These are phyloP conservation scores for Vitis hybrid DNA, from an alignment of 177 flowering plant genomes.

Conservation along the genomic window DNA sequence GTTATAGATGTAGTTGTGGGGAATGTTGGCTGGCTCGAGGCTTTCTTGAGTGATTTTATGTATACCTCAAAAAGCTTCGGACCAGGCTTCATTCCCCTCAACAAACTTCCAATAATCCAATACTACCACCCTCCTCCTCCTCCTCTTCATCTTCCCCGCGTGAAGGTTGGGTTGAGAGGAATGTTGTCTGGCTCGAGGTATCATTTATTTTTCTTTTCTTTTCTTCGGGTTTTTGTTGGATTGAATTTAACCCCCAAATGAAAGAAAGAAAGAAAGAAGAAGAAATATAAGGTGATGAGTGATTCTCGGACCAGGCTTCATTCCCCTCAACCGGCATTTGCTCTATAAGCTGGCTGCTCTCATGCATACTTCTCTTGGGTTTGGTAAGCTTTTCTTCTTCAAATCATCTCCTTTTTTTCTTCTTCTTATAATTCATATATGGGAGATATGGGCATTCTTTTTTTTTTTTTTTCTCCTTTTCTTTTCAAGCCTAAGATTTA, in stretches of 20 bases:
- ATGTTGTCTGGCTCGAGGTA: conserved; percentile 17
- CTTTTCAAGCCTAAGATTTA: too few relatives aligned
- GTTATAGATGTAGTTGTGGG: conserved; percentile 31
- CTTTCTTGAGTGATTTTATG: conserved; percentile 14
- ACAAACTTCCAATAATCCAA: background rate
- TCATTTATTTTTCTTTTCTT: too few relatives aligned
- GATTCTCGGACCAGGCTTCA: conserved; percentile 59
- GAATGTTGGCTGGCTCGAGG: conserved; percentile 86
- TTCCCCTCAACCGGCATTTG: conserved; percentile 30
- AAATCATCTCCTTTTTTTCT: background rate
- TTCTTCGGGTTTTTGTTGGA: background rate
- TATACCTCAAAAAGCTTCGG: conserved; percentile 30
- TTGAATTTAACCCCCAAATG: background rate
- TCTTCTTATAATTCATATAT: too few relatives aligned
- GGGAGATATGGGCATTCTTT: too few relatives aligned
- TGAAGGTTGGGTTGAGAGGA: conserved; percentile 28
- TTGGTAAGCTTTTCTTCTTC: background rate
- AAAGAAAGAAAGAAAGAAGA: too few relatives aligned
- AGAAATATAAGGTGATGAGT: background rate
- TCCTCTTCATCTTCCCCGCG: background rate
- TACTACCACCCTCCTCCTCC: background rate
- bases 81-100: conserved; percentile 86
- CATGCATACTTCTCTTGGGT: background rate
- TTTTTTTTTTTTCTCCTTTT: too few relatives aligned
- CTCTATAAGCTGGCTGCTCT: background rate